Evolutionary conservation across 2,329 filamentous ascomycete genomes (phyloP), one percentile per base, ranked within the genome.

Genomic region (Alternaria arbusti): DNA sequence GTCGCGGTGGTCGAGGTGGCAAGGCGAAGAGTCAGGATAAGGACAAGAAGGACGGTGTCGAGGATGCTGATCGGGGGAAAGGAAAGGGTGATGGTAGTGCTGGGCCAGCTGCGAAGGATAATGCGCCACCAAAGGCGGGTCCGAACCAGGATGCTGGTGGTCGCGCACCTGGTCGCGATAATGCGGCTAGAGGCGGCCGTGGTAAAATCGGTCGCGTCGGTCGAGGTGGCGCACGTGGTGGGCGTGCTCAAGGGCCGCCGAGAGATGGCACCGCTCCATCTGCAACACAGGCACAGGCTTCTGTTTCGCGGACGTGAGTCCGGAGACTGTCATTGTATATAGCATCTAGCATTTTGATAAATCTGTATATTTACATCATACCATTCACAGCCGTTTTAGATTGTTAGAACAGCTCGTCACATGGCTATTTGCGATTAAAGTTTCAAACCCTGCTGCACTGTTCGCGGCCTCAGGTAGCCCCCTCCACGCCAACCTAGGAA

Each of bases 11-110:
- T 4, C 49, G 30, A 54, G 62, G 54, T 4, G 8, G 32, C 1
- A 74, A 71, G 43, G 59, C 60, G 1, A 71, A 69, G 17, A 64
- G 57, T 8, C 78, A 74, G 44, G 73, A 74, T 7, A 77, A 74
- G 61, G 73, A 72, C 6, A 77, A 74, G 61, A 74, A 72, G 17
- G 69, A 70, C 2, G 70, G 61, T 0, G 67, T 68, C 0, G 63
- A 68, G 1, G 66, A 69, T 4, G 61, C 36, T 7, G 66, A 66
- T 13, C 50, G 59, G 4, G 68, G 56, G 9, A 75, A 70, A 59
- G 71, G 44, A 25, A 73, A 56, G 23, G 63, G 57, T 15, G 70
- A 70, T 26, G 63, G 57, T 3, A 63, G 47, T 17, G 55, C 52
- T 13, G 61, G 59, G 4, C 51, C 62, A 3, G 23, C 23, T 4